Base-by-base conservation (phyloP, 805 yeast species). In the Wickerhamiella occidentalis region DNA sequence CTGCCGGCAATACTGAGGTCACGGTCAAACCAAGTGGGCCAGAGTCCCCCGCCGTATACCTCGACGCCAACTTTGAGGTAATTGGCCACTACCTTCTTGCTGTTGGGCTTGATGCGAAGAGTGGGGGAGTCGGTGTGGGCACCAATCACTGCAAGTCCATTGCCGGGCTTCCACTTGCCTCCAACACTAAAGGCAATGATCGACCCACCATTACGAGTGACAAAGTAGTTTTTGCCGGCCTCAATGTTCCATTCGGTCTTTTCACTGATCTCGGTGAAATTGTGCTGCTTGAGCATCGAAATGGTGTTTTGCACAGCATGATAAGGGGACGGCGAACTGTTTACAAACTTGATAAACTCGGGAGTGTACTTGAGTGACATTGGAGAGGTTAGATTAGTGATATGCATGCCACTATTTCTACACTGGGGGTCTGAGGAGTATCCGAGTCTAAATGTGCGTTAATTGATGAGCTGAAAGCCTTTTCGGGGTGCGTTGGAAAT, bases 21-120 rank as follows among this genome's bases (percentile, higher is more conserved):
- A 52, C 96, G 78, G 64, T 90, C 98, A 61, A 92, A 90, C 96
- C 97, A 90, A 4, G 95, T 78, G 62, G 85, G 96, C 79, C 96
- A 92, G 49, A 88, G 79, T 46, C 95, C 92, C 30, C 97, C 97
- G 50, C 98, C 97, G 61, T 90, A 90, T 45, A 81, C 77, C 65
- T 92, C 97, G 8, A 92, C 94, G 35, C 95, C 97, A 17, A 92
- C 78, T 64, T 88, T 95, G 49, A 78, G 73, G 59, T 79, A 90
- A 1, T 94, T 94, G 58, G 84, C 52, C 6, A 72, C 68, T 9
- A 68, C 64, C 56, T 76, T 77, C 60, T 80, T 78, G 21, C 95
- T 83, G 26, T 82, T 71, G 11, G 98, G 98, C 67, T 90, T 92
- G 56, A 90, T 77, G n/a, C 94, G 75, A 55, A 90, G 71, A 28